Conservation (phyloP, 1,284 basidiomycete species). For the Porodaedalea pini region DNA sequence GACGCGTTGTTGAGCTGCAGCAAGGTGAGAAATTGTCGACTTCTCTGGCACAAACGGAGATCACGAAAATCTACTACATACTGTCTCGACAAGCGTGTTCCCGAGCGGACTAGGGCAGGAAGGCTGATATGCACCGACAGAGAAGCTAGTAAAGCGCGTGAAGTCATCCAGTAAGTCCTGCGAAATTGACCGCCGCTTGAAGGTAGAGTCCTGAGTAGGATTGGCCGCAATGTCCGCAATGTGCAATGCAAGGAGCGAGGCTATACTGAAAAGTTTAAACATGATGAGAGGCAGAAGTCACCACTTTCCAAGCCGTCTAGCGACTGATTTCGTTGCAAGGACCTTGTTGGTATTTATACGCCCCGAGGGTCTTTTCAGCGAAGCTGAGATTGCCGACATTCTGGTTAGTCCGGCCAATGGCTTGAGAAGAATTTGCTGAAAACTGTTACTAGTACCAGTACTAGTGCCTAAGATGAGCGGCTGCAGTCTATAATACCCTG, state of each 20-base stretch:
- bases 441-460: too few species aligned
- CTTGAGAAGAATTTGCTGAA: too few species aligned
- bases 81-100: conserved; percentile 5
- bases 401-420: too few species aligned
- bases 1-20: conserved; percentile 8
- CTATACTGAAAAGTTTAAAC: not conserved
- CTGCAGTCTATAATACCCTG: not conserved
- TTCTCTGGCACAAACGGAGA: not conserved
- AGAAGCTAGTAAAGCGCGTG: conserved; percentile 12
- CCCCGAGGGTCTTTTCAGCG: not conserved
- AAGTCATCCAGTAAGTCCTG: conserved; percentile 1
- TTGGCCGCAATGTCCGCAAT: not conserved
- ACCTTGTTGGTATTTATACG: not conserved
- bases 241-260: not conserved
- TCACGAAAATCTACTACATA: not conserved
- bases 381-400: too few species aligned
- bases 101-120: conserved; percentile 16
- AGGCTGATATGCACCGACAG: conserved; percentile 12
- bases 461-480: not conserved
- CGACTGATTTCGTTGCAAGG: too few species aligned
- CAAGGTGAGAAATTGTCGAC: not conserved
- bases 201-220: not conserved
- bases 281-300: too few species aligned
- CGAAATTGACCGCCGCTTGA: not conserved
- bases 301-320: too few species aligned